Evolutionary conservation across 108 stramenopile species (phyloP).

Genomic region (Nannochloropsis salina): DNA sequence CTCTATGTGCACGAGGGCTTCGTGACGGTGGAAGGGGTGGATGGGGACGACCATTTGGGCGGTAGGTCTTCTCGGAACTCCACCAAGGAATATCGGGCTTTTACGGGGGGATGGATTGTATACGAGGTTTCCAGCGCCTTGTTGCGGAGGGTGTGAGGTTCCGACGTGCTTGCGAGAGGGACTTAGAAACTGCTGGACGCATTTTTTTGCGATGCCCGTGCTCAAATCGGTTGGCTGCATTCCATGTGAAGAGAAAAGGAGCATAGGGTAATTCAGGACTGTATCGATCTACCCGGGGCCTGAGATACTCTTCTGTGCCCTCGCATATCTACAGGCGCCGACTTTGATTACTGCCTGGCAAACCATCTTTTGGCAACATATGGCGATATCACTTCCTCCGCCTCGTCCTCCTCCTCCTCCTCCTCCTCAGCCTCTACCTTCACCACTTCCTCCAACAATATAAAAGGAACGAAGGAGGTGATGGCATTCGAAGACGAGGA

Average conservation of each 20-base stretch:
- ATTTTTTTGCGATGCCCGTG: no score
- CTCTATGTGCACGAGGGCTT: conserved; percentile 78
- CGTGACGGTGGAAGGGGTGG: conserved; percentile 82
- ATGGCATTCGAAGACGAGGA: background rate
- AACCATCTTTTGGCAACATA: conserved; percentile 32
- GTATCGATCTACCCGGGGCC: no score
- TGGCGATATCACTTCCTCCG: background rate
- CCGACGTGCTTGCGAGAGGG: no score
- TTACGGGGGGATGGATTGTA: no score
- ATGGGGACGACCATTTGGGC: conserved; percentile 80
- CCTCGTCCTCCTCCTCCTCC: background rate
- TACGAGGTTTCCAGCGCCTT: no score
- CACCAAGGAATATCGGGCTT: no score
- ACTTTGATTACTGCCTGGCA: conserved; percentile 52
- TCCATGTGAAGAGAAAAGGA: no score
- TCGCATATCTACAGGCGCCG: conserved; percentile 27
- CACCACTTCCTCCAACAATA: conserved; percentile 17
- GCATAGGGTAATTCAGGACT: no score
- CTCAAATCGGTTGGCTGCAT: no score
- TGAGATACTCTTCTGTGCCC: no score
- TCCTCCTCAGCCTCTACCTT: conserved; percentile 23
- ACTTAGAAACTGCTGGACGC: no score
- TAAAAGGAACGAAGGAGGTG: background rate
- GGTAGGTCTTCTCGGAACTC: conserved; percentile 30
- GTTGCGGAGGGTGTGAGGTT: no score